These are phyloP conservation scores for Colletotrichum truncatum DNA, from an alignment of 2,329 filamentous ascomycete genomes.

Conservation along the genomic window DNA sequence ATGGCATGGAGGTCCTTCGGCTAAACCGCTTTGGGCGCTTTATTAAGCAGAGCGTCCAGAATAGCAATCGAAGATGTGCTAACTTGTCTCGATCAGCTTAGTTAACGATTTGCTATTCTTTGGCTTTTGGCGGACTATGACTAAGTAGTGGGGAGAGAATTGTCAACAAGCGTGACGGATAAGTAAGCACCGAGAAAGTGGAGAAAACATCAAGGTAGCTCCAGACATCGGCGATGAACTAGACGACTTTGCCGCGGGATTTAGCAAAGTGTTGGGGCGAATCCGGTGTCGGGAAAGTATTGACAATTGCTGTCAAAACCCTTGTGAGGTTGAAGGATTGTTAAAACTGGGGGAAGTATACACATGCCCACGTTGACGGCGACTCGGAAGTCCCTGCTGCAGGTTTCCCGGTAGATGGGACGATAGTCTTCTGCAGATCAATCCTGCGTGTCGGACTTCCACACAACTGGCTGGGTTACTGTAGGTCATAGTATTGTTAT, in stretches of 20 bases:
- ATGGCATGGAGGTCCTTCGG: too few relatives aligned
- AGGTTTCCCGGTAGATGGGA: neutral
- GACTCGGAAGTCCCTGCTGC: too few relatives aligned
- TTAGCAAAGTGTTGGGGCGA: neutral
- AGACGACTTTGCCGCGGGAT: neutral
- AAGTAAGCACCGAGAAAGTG: neutral
- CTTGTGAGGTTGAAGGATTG: too few relatives aligned
- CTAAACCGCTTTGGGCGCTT: too few relatives aligned
- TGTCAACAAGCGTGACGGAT: neutral
- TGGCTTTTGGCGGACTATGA: neutral
- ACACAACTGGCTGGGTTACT: neutral
- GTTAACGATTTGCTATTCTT: neutral
- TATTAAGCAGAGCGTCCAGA: too few relatives aligned
- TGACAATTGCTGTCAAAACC: too few relatives aligned
- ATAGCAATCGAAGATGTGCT: neutral
- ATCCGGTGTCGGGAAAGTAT: too few relatives aligned
- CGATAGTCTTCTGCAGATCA: neutral
- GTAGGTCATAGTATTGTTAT: neutral
- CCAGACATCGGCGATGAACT: neutral
- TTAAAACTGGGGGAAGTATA: too few relatives aligned
- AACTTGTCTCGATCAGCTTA: neutral
- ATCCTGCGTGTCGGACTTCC: neutral
- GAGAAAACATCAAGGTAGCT: neutral
- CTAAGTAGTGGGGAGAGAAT: neutral
- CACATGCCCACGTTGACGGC: too few relatives aligned